Evolutionary conservation across 2,329 filamentous ascomycete species (phyloP).

Genomic region (Cladophialophora immunda): DNA sequence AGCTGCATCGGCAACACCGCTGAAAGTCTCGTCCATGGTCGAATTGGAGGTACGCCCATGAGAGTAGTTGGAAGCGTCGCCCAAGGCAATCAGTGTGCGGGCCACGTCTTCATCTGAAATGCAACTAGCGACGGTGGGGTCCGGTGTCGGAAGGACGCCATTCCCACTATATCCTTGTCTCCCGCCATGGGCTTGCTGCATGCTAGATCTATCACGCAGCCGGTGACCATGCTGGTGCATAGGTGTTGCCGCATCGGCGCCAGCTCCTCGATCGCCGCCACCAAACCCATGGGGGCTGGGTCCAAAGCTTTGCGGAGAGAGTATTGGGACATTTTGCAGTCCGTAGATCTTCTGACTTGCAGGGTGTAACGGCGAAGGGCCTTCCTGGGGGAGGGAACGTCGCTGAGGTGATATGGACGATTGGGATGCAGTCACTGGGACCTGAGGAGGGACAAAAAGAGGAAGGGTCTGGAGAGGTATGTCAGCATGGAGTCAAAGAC

Average conservation of each 20-base stretch:
- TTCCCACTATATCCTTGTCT: constrained; percentile 56
- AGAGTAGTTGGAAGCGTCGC: constrained; percentile 91
- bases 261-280: constrained; percentile 25
- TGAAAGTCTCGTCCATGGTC: constrained; percentile 91
- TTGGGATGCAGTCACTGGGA: constrained; percentile 93
- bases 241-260: constrained; percentile 39
- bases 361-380: constrained; percentile 75
- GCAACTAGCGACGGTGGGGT: constrained; percentile 95
- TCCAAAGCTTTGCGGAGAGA: constrained; percentile 82
- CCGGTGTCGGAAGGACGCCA: constrained; percentile 86
- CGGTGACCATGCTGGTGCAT: constrained; percentile 67
- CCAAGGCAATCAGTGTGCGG: constrained; percentile 93
- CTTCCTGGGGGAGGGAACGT: constrained; percentile 77
- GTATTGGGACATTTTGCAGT: constrained; percentile 62
- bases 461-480: constrained; percentile 78
- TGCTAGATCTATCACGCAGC: constrained; percentile 64
- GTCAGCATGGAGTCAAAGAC: constrained; percentile 39
- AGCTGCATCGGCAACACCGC: constrained; percentile 83
- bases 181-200: constrained; percentile 50
- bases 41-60: constrained; percentile 93
- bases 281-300: constrained; percentile 56
- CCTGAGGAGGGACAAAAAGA: constrained; percentile 91
- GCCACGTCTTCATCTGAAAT: constrained; percentile 99
- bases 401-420: constrained; percentile 95
- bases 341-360: constrained; percentile 81